phyloP scores from a whole-genome alignment of 257 asterid species.

The Solanum sejunctum region DNA sequence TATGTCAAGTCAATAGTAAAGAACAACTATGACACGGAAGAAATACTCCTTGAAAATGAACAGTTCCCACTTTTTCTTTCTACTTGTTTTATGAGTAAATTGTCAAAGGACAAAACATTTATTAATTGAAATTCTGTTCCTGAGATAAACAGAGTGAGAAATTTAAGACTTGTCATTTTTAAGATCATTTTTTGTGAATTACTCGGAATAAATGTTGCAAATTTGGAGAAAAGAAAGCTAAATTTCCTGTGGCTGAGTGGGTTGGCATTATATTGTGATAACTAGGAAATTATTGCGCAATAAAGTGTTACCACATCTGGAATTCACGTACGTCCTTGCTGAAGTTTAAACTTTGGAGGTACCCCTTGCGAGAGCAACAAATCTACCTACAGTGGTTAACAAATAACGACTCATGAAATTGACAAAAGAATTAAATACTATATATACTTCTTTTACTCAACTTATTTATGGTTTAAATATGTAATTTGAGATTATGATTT shows the following conservation, averaged over 20 bases:
- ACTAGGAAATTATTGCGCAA: neutral
- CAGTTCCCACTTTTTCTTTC: no score
- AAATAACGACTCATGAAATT: neutral
- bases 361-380: neutral
- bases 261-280: neutral
- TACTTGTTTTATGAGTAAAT: no score
- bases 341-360: neutral
- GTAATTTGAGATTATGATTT: no score
- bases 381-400: neutral
- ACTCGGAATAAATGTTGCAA: neutral
- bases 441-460: no score
- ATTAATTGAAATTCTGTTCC: neutral
- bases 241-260: neutral
- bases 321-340: neutral
- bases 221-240: neutral
- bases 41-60: no score
- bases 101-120: no score
- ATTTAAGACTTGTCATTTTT: neutral
- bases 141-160: neutral
- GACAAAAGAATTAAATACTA: neutral
- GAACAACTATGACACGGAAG: no score
- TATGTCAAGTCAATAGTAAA: no score
- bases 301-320: neutral
- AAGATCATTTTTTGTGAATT: no score
- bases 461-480: no score